Base-by-base conservation (phyloP, 306 rosid species). In the Urtica urens region DNA sequence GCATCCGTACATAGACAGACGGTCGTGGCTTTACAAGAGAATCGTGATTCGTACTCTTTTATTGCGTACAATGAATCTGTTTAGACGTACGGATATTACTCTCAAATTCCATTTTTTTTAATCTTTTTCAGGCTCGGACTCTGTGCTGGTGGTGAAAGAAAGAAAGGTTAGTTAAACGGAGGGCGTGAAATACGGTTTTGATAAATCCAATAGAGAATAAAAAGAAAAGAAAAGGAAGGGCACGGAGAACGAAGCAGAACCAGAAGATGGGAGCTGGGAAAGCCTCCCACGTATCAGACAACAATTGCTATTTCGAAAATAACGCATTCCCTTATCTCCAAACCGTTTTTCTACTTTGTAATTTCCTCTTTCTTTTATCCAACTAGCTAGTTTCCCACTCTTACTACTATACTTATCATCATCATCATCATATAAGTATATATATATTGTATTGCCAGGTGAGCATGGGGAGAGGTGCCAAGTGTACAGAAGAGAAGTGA, bases 401-500 rank as follows among this genome's bases (percentile, higher is more conserved):
- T 42, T 53, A n/a, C 71, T 51, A 38, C 21, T 2, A 12, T 37
- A 6, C 5, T 15, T 26, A 10, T 26, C 13, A 18, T 28, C 10
- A 28, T 28, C 33, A 28, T 10, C 33, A n/a, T 28, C 33, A 28
- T 28, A 28, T 4, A 28, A 28, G 33, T 28, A 4, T 28, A 28
- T 28, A 28, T 4, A 28, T 10, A 46, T 9, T 27, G 24, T 57
- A 7, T 14, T 60, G 82, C 68, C 93, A 86, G 68, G 39, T 70
- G 59, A 79, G 79, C 58, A 66, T 49, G 57, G 58, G 53, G 38
- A 49, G 27, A 4, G 1, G 28, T 9, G 95, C 94, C 93, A 84
- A 69, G 86, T 78, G 93, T 78, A 65, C 60, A 26, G 2, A 23
- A 78, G 69, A 78, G 68, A 68, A 46, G 38, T 40, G 14, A 61